phyloP scores from a whole-genome alignment of 2,329 filamentous ascomycete genomes.

The Pyricularia sp. region DNA sequence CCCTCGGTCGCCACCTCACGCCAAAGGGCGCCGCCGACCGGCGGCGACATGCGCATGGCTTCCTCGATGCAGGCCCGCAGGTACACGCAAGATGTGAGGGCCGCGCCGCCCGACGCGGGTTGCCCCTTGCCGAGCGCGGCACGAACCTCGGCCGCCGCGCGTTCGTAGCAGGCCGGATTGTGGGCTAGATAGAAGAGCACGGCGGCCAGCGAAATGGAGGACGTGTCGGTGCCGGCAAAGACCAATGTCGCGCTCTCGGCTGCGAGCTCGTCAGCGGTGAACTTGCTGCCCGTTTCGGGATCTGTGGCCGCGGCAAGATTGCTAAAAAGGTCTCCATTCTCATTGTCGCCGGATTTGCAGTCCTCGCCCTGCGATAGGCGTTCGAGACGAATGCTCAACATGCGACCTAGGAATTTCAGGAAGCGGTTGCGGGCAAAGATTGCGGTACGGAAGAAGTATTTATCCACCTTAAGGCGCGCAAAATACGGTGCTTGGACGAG shows the following conservation, averaged over 20 bases:
- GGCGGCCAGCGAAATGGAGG: slow-evolving; percentile 56
- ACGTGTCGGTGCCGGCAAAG: slow-evolving; percentile 64
- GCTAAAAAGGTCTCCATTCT: slow-evolving; percentile 62
- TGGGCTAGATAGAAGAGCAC: slow-evolving; percentile 56
- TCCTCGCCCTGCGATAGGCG: not conserved
- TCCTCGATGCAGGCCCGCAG: slow-evolving; percentile 57
- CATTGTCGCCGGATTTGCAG: too few species aligned
- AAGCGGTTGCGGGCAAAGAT: slow-evolving; percentile 59
- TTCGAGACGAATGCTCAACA: slow-evolving; percentile 29
- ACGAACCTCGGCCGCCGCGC: slow-evolving; percentile 42
- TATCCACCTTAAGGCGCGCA: slow-evolving; percentile 56
- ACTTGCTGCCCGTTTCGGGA: slow-evolving; percentile 59
- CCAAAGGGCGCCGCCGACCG: slow-evolving; percentile 49
- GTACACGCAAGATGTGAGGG: slow-evolving; percentile 37
- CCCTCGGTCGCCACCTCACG: slow-evolving; percentile 48
- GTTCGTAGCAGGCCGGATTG: slow-evolving; percentile 34
- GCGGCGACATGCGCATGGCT: slow-evolving; percentile 53
- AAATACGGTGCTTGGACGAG: slow-evolving; percentile 59
- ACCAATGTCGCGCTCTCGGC: slow-evolving; percentile 31
- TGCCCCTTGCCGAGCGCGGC: slow-evolving; percentile 38
- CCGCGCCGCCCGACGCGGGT: slow-evolving; percentile 42
- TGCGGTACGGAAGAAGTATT: slow-evolving; percentile 57
- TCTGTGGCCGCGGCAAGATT: slow-evolving; percentile 64
- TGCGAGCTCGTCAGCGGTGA: slow-evolving; percentile 51
- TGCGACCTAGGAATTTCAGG: slow-evolving; percentile 60